Conservation (phyloP, 1,139 yeast genomes). For the Yamadazyma dushanensis region DNA sequence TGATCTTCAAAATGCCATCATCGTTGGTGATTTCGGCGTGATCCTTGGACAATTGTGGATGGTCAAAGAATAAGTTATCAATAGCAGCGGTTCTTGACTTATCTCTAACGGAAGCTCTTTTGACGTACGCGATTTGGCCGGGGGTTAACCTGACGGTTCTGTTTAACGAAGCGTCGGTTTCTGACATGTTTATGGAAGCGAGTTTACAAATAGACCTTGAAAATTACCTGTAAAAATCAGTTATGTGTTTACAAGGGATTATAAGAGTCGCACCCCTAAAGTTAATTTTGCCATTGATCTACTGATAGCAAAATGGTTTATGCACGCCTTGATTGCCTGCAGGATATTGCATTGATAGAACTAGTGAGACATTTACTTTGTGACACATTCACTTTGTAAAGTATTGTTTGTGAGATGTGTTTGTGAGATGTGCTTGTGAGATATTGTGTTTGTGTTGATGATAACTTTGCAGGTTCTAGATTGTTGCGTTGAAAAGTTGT, state of each 20-base stretch:
- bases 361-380: no score
- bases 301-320: background rate
- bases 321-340: no score
- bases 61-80: slow-evolving; percentile 26
- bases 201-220: background rate
- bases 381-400: no score
- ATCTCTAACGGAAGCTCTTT: slow-evolving; percentile 32
- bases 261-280: slow-evolving; percentile 1
- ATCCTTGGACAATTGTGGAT: slow-evolving; percentile 30
- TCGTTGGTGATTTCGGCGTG: slow-evolving; percentile 22
- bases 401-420: no score
- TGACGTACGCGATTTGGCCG: slow-evolving; percentile 9
- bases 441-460: no score
- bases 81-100: slow-evolving; percentile 19
- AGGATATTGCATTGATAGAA: no score
- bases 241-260: background rate
- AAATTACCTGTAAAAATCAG: background rate
- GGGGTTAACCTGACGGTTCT: slow-evolving; percentile 3
- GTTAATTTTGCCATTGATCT: slow-evolving; percentile 1
- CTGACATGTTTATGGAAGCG: background rate
- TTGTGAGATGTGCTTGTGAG: no score
- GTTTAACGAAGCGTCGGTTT: background rate
- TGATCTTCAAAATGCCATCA: slow-evolving; percentile 23
- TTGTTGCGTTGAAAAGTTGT: no score
- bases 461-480: no score